A percentile compares a stretch with the other conserved stretches of the same genome.
Evolutionary conservation across 495 filamentous ascomycete genomes (phyloP).

Genomic region (Collariella sp.): DNA sequence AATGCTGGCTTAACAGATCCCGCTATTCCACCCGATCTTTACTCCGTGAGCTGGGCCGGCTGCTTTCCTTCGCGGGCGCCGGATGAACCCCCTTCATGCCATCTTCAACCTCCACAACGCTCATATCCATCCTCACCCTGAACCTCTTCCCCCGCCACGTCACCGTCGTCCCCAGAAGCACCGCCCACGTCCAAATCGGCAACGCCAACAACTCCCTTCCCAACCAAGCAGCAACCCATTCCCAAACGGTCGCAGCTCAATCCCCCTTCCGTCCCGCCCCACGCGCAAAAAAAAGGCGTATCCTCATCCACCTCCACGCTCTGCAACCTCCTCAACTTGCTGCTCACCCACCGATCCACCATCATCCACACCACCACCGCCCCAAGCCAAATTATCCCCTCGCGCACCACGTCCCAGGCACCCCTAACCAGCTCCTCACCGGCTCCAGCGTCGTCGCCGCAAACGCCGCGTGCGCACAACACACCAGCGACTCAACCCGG

Average conservation of each 20-base stretch:
- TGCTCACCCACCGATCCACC: slow-evolving; percentile 65
- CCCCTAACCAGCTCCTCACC: slow-evolving; percentile 44
- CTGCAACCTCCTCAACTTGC: slow-evolving; percentile 58
- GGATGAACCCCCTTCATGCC: neutral
- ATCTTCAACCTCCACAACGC: slow-evolving; percentile 45
- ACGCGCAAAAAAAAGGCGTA: slow-evolving; percentile 63
- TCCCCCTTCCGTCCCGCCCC: slow-evolving; percentile 31
- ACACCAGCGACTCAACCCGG: slow-evolving; percentile 83
- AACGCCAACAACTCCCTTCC: slow-evolving; percentile 74
- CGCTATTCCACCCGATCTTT: slow-evolving; percentile 28
- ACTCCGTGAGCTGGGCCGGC: slow-evolving; percentile 12
- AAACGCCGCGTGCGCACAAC: slow-evolving; percentile 70
- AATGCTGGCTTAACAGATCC: neutral
- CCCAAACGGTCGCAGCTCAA: slow-evolving; percentile 48
- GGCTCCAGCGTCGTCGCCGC: slow-evolving; percentile 65
- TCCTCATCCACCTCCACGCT: slow-evolving; percentile 64
- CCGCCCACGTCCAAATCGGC: slow-evolving; percentile 81
- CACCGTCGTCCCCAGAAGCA: slow-evolving; percentile 74
- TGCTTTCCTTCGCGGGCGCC: neutral
- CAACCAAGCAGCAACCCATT: slow-evolving; percentile 79
- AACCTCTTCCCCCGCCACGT: slow-evolving; percentile 80
- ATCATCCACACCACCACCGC: slow-evolving; percentile 62
- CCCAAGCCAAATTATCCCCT: slow-evolving; percentile 58
- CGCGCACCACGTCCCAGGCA: slow-evolving; percentile 59
- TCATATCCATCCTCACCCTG: slow-evolving; percentile 77